These are phyloP conservation scores for Lodderomyces elongisporus DNA, from an alignment of 1,139 yeast genomes.

Conservation along the genomic window DNA sequence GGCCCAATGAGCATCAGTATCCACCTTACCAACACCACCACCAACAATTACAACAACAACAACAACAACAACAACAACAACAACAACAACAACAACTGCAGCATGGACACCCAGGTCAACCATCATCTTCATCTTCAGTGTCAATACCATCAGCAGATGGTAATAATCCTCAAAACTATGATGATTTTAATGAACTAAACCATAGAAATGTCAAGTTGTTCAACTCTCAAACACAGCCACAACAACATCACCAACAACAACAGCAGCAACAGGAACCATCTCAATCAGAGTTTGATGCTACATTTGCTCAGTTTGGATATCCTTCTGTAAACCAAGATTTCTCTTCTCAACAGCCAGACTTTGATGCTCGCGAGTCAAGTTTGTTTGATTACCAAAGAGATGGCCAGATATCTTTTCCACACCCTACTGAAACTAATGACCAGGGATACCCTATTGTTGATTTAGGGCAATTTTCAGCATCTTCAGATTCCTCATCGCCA, in stretches of 20 bases:
- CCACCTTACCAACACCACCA: no score
- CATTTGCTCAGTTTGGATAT: not conserved
- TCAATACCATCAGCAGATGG: not conserved
- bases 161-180: conserved; percentile 5
- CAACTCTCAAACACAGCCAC: conserved; percentile 3
- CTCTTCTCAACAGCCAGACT: no score
- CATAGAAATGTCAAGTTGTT: conserved; percentile 12
- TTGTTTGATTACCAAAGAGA: conserved; percentile 1
- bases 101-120: no score
- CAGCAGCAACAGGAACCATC: conserved; percentile 3
- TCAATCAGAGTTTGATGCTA: no score
- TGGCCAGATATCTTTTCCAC: conserved; percentile 2
- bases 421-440: not conserved
- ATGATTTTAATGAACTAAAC: conserved; percentile 11
- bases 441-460: not conserved
- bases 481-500: conserved; percentile 13
- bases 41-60: no score
- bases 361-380: no score
- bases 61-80: no score
- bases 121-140: no score
- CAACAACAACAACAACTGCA: no score
- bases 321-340: no score
- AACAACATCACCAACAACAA: conserved; percentile 5
- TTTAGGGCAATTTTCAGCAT: not conserved
- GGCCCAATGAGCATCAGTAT: no score